Evolutionary conservation across 352 stramenopile genomes (phyloP), one percentile per base, ranked within the genome.

Genomic region (Phytophthora constricta): DNA sequence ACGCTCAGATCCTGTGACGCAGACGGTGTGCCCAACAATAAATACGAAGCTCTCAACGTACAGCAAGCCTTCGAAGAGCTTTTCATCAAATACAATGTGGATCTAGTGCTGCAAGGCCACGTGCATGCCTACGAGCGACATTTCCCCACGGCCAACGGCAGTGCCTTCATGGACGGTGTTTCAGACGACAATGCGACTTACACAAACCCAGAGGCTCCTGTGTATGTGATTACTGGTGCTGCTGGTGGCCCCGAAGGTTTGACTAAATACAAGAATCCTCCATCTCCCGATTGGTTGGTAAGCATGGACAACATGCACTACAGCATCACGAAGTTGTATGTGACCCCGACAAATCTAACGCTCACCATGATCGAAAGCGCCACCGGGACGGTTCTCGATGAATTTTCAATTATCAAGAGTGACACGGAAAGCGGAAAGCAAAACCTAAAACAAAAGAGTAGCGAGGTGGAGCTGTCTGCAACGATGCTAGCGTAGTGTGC

Each of bases 41-140:
- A 63, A 10, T 66, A 56, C 10, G 53, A 81, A 7, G 48, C 78
- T 5, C 25, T 64, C 5, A 45, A 59, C 17, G 56, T 87, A 19
- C 80, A 89, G 27, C 19, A 72, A 13, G 78, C 80, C 2, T 90
- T 90, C 42, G 81, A 90, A 39, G 51, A 81, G 9, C 63, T 90
- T 1, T 82, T 87, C 41, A 79, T 87, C 58, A 80, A 83, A 63
- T 87, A 85, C 68, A 72, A 77, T 5, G 81, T 90, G 16, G 81
- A 90, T 42, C n/a, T 86, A n/a, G 80, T 89, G 34, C 45, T 78
- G 0, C 52, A 77, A 8, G 80, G 73, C 20, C 80, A 89, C 39
- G 75, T 84, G 20, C 80, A 89, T 54, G 62, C 70, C 13, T 89
- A 89, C 55, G 77, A 82, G 37, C 77, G 80, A n/a, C 72, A 80